Conservation (phyloP, 176 grass and related monocot species). For the Chloris gayana region DNA sequence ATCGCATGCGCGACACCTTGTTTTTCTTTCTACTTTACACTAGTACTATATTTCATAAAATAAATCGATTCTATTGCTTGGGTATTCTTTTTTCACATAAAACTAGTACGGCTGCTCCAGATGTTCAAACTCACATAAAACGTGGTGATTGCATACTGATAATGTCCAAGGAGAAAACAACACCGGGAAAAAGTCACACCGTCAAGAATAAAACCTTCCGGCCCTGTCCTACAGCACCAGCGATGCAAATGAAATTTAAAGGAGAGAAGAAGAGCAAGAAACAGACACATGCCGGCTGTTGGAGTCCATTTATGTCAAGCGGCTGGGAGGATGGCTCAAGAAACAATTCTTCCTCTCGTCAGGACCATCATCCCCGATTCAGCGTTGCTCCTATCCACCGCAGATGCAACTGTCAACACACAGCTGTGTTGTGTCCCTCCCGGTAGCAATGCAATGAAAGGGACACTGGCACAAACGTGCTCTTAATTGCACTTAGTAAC, state of each 20-base stretch:
- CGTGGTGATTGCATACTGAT: background rate
- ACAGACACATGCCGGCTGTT: background rate
- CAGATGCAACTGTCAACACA: constrained; percentile 22
- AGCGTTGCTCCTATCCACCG: background rate
- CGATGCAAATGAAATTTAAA: background rate
- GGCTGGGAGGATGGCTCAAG: background rate
- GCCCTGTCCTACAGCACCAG: background rate
- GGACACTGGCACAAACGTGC: background rate
- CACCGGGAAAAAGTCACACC: background rate
- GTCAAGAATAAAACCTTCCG: too few relatives aligned
- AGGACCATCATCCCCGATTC: background rate
- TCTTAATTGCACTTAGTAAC: constrained; percentile 8
- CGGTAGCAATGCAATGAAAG: background rate
- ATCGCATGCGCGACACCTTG: background rate
- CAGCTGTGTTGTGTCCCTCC: constrained; percentile 13
- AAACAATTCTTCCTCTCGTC: too few relatives aligned
- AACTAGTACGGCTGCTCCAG: background rate
- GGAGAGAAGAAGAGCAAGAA: background rate
- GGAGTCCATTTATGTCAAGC: constrained; percentile 10
- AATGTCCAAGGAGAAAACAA: background rate
- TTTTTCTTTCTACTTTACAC: too few relatives aligned
- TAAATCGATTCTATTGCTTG: too few relatives aligned
- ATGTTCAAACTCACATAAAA: background rate
- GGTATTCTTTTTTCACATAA: too few relatives aligned
- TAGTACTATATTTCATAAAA: too few relatives aligned